Evolutionary conservation across 495 filamentous ascomycete species (phyloP).

Genomic region (Aspergillus diversus): DNA sequence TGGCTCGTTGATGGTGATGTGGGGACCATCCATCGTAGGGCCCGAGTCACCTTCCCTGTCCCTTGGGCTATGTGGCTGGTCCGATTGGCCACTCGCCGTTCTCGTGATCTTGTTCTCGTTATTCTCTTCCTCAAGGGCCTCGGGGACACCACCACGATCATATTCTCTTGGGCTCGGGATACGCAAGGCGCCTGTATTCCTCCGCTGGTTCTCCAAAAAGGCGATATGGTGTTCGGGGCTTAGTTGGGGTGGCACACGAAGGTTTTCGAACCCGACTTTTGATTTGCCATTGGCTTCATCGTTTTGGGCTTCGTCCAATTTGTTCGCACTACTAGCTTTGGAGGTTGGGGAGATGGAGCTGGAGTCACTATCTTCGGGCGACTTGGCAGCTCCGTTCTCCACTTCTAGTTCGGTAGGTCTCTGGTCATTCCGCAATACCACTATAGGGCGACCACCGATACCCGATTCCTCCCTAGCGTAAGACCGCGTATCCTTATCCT

Average conservation of each 20-base stretch:
- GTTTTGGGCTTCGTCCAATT: constrained; percentile 26
- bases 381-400: constrained; percentile 26
- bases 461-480: constrained; percentile 62
- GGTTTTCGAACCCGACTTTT: constrained; percentile 31
- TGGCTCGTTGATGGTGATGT: constrained; percentile 69
- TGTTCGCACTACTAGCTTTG: constrained; percentile 22
- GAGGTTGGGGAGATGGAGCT: constrained; percentile 30
- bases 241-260: constrained; percentile 55
- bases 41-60: constrained; percentile 31
- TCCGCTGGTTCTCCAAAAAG: constrained; percentile 83
- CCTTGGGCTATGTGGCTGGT: constrained; percentile 21
- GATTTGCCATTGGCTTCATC: constrained; percentile 14
- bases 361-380: constrained; percentile 28
- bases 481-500: constrained; percentile 51
- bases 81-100: constrained; percentile 19
- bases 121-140: constrained; percentile 51
- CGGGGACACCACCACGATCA: constrained; percentile 74
- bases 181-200: constrained; percentile 70
- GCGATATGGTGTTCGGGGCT: constrained; percentile 79
- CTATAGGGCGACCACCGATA: constrained; percentile 72
- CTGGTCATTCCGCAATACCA: constrained; percentile 63
- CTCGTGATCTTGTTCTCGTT: constrained; percentile 11
- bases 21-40: constrained; percentile 45
- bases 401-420: constrained; percentile 34
- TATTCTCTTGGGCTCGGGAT: constrained; percentile 89